phyloP scores from a whole-genome alignment of 352 stramenopile genomes.

The Phytophthora citricola region DNA sequence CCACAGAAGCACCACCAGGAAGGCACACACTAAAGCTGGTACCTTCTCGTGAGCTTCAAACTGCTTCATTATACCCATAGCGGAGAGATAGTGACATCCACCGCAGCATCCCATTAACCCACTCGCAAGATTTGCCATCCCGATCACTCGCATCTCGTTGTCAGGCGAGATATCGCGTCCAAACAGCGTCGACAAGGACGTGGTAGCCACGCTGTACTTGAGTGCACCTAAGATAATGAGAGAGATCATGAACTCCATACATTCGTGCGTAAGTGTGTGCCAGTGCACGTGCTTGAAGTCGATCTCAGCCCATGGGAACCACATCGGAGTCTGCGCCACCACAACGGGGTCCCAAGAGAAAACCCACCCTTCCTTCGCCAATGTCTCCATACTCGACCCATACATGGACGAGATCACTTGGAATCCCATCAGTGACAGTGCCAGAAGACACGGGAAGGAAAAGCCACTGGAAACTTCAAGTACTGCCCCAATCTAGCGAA shows the following conservation, averaged over 20 bases:
- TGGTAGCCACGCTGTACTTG: slow-evolving; percentile 85
- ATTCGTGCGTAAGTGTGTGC: slow-evolving; percentile 63
- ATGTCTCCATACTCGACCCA: slow-evolving; percentile 45
- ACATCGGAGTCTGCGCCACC: slow-evolving; percentile 75
- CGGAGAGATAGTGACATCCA: slow-evolving; percentile 82
- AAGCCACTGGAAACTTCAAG: slow-evolving; percentile 64
- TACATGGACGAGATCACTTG: slow-evolving; percentile 47
- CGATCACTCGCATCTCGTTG: slow-evolving; percentile 84
- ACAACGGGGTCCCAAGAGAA: slow-evolving; percentile 74
- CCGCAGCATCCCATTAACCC: slow-evolving; percentile 74
- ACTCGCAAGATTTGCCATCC: slow-evolving; percentile 72
- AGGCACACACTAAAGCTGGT: slow-evolving; percentile 72
- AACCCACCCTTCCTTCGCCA: slow-evolving; percentile 52
- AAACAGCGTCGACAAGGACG: slow-evolving; percentile 83
- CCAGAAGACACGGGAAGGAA: slow-evolving; percentile 73
- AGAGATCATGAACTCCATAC: slow-evolving; percentile 68
- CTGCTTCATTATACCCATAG: slow-evolving; percentile 88
- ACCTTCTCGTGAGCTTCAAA: slow-evolving; percentile 83
- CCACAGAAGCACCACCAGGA: slow-evolving; percentile 66
- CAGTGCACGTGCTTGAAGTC: slow-evolving; percentile 68
- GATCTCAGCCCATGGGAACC: slow-evolving; percentile 79
- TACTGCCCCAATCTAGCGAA: slow-evolving; percentile 67
- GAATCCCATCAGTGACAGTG: slow-evolving; percentile 67
- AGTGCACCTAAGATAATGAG: slow-evolving; percentile 77
- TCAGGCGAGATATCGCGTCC: slow-evolving; percentile 79